These are phyloP conservation scores for Eucalyptus grandis DNA, from an alignment of 345 rosid genomes.

Conservation along the genomic window DNA sequence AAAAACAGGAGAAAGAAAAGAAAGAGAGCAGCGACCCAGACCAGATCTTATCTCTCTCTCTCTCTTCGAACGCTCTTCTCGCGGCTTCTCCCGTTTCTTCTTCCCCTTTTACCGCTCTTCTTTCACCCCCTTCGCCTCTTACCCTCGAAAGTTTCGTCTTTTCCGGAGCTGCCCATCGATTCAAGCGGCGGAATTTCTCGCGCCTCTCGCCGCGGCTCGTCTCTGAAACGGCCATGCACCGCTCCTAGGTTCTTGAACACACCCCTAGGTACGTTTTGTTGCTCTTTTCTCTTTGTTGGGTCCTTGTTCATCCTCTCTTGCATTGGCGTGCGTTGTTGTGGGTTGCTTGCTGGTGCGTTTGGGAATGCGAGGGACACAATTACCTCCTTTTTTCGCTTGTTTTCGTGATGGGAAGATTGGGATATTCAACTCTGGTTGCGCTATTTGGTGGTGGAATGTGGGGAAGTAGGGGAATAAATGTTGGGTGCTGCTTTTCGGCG, in stretches of 20 bases:
- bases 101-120: neutral
- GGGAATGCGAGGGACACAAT: neutral
- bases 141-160: neutral
- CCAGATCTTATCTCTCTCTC: neutral
- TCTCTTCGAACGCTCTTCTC: conserved; percentile 1
- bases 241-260: neutral
- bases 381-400: neutral
- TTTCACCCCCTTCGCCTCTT: neutral
- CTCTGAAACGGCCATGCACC: neutral
- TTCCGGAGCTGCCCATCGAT: neutral
- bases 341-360: neutral
- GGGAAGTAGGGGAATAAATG: neutral
- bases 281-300: neutral
- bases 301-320: neutral
- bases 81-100: neutral
- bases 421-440: neutral
- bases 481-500: neutral
- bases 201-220: neutral
- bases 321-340: neutral
- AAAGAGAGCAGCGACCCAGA: neutral
- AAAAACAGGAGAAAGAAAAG: neutral
- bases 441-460: neutral
- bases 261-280: neutral
- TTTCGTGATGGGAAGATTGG: neutral
- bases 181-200: neutral